These are phyloP conservation scores for Colletotrichum sp. DNA, from an alignment of 2,329 filamentous ascomycete genomes.

Conservation along the genomic window DNA sequence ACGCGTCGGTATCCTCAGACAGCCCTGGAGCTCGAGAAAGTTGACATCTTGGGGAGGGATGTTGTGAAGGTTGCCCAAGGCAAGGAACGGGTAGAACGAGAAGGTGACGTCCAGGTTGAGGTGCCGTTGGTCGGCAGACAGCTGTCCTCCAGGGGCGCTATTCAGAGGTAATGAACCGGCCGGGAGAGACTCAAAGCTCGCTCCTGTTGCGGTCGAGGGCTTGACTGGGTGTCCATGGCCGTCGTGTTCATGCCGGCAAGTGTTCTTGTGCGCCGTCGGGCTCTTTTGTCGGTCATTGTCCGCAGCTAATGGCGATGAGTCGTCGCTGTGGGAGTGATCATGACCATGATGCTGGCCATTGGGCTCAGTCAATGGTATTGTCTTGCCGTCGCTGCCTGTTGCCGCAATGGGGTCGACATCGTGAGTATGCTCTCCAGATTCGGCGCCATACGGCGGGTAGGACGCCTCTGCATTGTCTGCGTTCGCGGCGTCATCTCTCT, in stretches of 20 bases:
- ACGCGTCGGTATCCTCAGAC: slow-evolving; percentile 47
- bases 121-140: slow-evolving; percentile 31
- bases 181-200: not conserved
- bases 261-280: not conserved
- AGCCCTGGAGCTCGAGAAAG: slow-evolving; percentile 51
- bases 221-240: not conserved
- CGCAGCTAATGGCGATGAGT: not conserved
- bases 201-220: not conserved
- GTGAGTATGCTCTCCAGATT: slow-evolving; percentile 27
- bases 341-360: not conserved
- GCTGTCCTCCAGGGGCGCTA: slow-evolving; percentile 11
- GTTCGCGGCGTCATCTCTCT: slow-evolving; percentile 29
- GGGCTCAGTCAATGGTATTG: slow-evolving; percentile 1
- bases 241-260: not conserved
- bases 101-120: slow-evolving; percentile 42
- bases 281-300: not conserved
- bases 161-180: not conserved
- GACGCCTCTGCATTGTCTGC: slow-evolving; percentile 30
- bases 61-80: slow-evolving; percentile 35
- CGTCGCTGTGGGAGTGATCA: not conserved
- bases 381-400: slow-evolving; percentile 30
- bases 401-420: slow-evolving; percentile 33
- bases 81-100: slow-evolving; percentile 48
- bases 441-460: slow-evolving; percentile 31
- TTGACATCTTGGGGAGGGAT: slow-evolving; percentile 51